phyloP scores from a whole-genome alignment of 345 rosid species.

The Acer negundo region DNA sequence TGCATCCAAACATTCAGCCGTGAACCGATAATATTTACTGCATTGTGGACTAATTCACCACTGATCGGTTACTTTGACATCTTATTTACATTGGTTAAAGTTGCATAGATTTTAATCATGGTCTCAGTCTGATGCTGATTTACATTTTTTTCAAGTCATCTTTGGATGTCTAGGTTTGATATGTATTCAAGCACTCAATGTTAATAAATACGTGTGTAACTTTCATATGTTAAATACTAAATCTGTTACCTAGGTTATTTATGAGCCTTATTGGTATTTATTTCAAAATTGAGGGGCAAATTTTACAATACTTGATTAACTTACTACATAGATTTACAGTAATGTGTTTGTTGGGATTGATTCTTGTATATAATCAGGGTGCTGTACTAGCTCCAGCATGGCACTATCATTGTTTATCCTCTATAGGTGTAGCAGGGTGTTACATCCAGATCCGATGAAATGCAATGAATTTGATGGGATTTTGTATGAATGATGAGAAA shows the following conservation, averaged over 20 bases:
- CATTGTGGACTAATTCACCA: too few relatives aligned
- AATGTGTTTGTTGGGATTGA: neutral
- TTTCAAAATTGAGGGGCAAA: neutral
- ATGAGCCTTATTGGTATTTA: neutral
- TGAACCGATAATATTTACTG: too few relatives aligned
- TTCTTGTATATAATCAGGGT: neutral
- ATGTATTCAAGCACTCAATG: neutral
- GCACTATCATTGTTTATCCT: neutral
- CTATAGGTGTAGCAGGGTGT: neutral
- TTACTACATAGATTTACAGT: neutral
- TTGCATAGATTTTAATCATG: neutral
- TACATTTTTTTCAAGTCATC: neutral
- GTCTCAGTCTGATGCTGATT: neutral
- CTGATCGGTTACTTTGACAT: too few relatives aligned
- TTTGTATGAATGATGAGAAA: neutral
- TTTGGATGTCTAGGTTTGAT: neutral
- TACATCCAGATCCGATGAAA: neutral
- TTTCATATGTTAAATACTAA: neutral
- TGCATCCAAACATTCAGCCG: too few relatives aligned
- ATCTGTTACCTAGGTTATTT: neutral
- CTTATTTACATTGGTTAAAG: neutral
- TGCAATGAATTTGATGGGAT: neutral
- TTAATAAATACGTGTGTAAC: neutral
- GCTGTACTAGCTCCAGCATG: neutral
- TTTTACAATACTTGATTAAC: neutral